Evolutionary conservation across 23 red algal species (phyloP).

Genomic region (Gracilariopsis chorda): DNA sequence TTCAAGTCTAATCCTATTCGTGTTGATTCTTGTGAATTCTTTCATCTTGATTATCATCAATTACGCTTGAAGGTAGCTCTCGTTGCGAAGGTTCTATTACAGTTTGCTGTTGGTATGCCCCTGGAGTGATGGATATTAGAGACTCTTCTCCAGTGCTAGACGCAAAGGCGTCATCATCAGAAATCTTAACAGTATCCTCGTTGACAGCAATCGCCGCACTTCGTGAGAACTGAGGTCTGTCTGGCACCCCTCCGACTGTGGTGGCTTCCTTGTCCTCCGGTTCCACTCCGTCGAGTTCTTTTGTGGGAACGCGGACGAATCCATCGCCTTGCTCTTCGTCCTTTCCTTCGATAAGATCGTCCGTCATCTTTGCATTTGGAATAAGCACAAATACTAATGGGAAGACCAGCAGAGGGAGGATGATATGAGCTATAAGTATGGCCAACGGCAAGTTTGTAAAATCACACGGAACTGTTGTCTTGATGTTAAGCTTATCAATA

Average conservation of each 20-base stretch:
- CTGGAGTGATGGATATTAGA: slow-evolving; percentile 10
- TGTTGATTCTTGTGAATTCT: background rate
- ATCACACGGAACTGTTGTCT: slow-evolving; percentile 57
- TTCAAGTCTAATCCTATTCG: too few species aligned
- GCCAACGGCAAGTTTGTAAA: slow-evolving; percentile 59
- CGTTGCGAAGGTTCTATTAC: background rate
- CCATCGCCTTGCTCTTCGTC: background rate
- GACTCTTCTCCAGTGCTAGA: background rate
- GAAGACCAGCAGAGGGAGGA: slow-evolving; percentile 51
- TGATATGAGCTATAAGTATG: slow-evolving; percentile 63
- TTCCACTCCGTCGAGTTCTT: background rate
- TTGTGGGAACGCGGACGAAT: slow-evolving; percentile 8
- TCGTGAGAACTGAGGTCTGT: background rate
- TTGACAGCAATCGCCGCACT: background rate
- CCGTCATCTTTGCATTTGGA: slow-evolving; percentile 62
- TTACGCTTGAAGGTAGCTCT: background rate
- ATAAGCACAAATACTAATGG: slow-evolving; percentile 71
- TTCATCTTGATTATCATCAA: background rate
- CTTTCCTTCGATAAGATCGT: slow-evolving; percentile 23
- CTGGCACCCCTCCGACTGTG: background rate
- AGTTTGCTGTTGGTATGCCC: background rate
- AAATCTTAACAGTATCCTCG: background rate
- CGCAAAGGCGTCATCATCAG: background rate
- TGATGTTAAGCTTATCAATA: slow-evolving; percentile 49
- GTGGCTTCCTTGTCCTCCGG: background rate